Evolutionary conservation across 1,284 basidiomycete genomes (phyloP).

Genomic region (Ceratorhiza oryzae-sativae): DNA sequence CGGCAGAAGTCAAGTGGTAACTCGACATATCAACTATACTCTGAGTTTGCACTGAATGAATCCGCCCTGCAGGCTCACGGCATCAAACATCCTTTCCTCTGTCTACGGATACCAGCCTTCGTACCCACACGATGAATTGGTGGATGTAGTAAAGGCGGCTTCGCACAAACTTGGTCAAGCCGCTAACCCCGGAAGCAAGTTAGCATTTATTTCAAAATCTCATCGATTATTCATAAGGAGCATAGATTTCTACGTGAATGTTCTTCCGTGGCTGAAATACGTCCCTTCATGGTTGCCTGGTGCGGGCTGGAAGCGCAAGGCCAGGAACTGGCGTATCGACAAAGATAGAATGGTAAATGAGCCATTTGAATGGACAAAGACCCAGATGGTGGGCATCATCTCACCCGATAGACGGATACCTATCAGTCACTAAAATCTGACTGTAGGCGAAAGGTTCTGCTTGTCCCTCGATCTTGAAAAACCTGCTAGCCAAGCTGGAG

Average conservation of each 20-base stretch:
- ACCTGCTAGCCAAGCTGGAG: neutral
- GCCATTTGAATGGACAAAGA: slow-evolving; percentile 22
- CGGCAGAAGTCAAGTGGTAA: slow-evolving; percentile 5
- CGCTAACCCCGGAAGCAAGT: neutral
- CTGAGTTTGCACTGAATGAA: neutral
- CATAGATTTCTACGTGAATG: slow-evolving; percentile 12
- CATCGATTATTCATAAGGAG: neutral
- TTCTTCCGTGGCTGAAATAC: slow-evolving; percentile 32
- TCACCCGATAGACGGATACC: no score
- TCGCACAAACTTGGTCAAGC: neutral
- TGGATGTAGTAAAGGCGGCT: neutral
- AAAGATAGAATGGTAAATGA: slow-evolving; percentile 8
- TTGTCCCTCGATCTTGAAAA: neutral
- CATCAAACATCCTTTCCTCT: neutral
- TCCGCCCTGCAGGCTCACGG: neutral
- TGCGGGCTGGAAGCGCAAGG: slow-evolving; percentile 30
- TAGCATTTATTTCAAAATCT: neutral
- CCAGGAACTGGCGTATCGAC: slow-evolving; percentile 1
- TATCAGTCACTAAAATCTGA: neutral
- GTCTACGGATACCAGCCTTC: slow-evolving; percentile 16
- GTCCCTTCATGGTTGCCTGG: slow-evolving; percentile 41
- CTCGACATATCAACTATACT: no score
- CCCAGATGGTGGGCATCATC: slow-evolving; percentile 6
- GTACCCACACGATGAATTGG: neutral
- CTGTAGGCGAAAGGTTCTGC: neutral